Base-by-base conservation (phyloP, 2,329 filamentous ascomycete genomes). In the Penicillium sp. region DNA sequence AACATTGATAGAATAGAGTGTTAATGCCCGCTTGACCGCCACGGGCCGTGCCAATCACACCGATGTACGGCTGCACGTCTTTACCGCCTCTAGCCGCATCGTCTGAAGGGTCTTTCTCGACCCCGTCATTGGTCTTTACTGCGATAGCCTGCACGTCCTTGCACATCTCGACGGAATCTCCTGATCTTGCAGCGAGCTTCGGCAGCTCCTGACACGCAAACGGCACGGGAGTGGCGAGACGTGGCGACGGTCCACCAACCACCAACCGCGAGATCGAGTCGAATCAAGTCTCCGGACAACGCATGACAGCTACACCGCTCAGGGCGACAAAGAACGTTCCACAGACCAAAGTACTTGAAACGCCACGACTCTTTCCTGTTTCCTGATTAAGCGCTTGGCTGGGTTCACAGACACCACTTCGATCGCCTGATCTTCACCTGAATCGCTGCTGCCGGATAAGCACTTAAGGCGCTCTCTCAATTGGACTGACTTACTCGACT, bases 31-130 rank as follows among this genome's bases (percentile, higher is more conserved):
- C 2, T 41, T 53, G 46, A 56, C 50, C 55, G 50, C 55, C 52
- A 43, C 42, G n/a, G 44, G 28, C 38, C 30, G 44, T n/a, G 16
- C 52, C 54, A 54, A 56, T 56, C 53, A 48, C n/a, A 7, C 16
- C 18, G 11, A 33, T 22, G 46, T 27, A 24, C 31, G 30, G 25
- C 30, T 51, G 45, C 51, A 50, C 51, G 44, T 27, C 45, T 49
- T 48, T 46, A 5, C 53, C 56, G 56, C 44, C 42, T 46, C 31
- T 56, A 58, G 46, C 50, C 56, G 55, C 41, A 47, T 16, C 18
- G 20, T 25, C n/a, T 27, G 28, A 13, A 38, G 18, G 9, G 35
- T 20, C 35, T 38, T 20, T 11, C 18, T 18, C 3, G 18, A 6
- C 13, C 35, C 16, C 20, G 2, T 38, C 11, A 38, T 38, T 38